Evolutionary conservation across 2,329 filamentous ascomycete genomes (phyloP).

Genomic region (Drechslera avenae): DNA sequence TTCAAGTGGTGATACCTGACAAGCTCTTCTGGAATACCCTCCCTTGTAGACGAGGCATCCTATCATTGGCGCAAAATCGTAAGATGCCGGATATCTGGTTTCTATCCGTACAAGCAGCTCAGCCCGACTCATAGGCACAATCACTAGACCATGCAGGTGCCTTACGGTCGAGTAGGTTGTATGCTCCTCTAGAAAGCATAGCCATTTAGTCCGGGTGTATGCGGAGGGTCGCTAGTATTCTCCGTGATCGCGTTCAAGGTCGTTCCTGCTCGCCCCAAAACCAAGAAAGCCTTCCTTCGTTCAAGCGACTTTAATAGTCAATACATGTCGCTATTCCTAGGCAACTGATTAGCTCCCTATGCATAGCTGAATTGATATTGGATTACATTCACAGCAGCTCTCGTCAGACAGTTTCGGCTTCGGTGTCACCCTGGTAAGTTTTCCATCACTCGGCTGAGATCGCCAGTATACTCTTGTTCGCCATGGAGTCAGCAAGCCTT

Average conservation of each 20-base stretch:
- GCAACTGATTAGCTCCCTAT: no score
- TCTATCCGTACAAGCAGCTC: no score
- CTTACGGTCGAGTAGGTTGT: neutral
- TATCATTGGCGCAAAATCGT: neutral
- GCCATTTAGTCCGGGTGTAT: neutral
- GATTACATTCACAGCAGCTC: no score
- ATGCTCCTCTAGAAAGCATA: neutral
- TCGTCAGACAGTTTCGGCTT: no score
- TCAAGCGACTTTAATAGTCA: no score
- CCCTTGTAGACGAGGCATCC: neutral
- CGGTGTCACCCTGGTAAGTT: slow-evolving; percentile 4
- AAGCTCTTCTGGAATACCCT: neutral
- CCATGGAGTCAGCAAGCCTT: neutral
- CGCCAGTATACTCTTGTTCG: neutral
- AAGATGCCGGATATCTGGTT: neutral
- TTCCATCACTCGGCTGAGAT: neutral
- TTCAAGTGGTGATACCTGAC: neutral
- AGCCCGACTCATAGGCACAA: no score
- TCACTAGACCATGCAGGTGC: neutral
- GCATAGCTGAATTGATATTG: no score
- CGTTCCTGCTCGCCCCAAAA: neutral
- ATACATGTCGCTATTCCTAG: neutral
- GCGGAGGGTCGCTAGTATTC: slow-evolving; percentile 4
- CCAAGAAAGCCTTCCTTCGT: neutral
- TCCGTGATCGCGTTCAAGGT: neutral